Base-by-base conservation (phyloP, 1,284 basidiomycete species). In the Psilocybe mexicana region DNA sequence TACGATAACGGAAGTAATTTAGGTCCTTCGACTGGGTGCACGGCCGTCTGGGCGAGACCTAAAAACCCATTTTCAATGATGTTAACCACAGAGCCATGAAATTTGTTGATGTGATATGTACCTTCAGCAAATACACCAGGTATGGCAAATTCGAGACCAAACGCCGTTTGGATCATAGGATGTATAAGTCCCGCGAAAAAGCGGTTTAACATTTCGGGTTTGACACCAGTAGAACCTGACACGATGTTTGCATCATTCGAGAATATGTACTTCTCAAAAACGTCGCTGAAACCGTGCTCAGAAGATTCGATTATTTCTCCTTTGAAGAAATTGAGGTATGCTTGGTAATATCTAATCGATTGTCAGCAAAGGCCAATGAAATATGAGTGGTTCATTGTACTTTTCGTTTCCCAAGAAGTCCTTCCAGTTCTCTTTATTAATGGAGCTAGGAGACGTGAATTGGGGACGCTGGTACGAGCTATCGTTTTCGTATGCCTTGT, bases 121-220 rank as follows among this genome's bases (percentile, higher is more conserved):
- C 87, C 86, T 78, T 90, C 86, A 2, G 82, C 81, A 12, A 86
- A 69, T 66, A 87, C 80, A 3, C 88, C 88, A 2, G 77, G 78
- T 11, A 88, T 66, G 3, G 79, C 78, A 62, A 90, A 87, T 65
- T 90, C 88, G 3, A 78, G 69, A 2, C 86, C 88, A 67, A 85
- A 86, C 1, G 85, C 87, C 0, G 75, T 63, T 59, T 88, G 85
- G 36, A 90, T 88, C 59, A 88, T 67, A 0, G 87, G 86, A 59
- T 90, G 88, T 0, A 89, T 45, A 11, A 88, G 69, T 10, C 83
- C 84, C 6, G 79, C 78, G 7, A 88, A 61, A 63, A 87, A 77
- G 3, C 87, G 79, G 60, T 78, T 81, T 2, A 88, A 67, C 86
- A 90, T 88, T 61, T 79, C 70, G 1, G 84, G 82, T 33, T 80